A percentile compares a stretch with the other conserved stretches of the same genome.
Evolutionary conservation across 345 rosid genomes (phyloP).

Genomic region (Moricandia arvensis): DNA sequence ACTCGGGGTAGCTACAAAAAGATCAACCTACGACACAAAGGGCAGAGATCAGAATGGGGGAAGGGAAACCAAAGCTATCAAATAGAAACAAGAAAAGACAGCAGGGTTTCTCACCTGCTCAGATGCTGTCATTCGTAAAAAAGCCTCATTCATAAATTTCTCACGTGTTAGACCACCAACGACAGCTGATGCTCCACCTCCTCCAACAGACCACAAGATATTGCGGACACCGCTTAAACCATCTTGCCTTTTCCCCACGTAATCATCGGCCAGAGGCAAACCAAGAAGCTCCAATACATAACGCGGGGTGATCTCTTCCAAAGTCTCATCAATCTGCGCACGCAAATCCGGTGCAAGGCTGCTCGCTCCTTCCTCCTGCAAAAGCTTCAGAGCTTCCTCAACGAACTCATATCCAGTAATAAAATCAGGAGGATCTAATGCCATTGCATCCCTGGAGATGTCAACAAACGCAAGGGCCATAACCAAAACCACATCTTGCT

Average conservation of each 20-base stretch:
- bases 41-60: slow-evolving; percentile 2
- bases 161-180: slow-evolving; percentile 90
- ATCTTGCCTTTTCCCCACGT: slow-evolving; percentile 57
- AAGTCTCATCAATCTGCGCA: slow-evolving; percentile 87
- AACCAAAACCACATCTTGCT: slow-evolving; percentile 84
- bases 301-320: slow-evolving; percentile 90
- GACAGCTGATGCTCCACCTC: slow-evolving; percentile 89
- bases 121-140: slow-evolving; percentile 71
- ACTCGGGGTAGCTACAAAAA: slow-evolving; percentile 70
- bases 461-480: slow-evolving; percentile 88
- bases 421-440: slow-evolving; percentile 74
- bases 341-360: slow-evolving; percentile 78
- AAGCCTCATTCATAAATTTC: slow-evolving; percentile 87
- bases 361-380: slow-evolving; percentile 99
- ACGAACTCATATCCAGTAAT: slow-evolving; percentile 76
- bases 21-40: slow-evolving; percentile 58
- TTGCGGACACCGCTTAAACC: slow-evolving; percentile 83
- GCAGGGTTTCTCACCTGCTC: slow-evolving; percentile 63
- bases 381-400: slow-evolving; percentile 84
- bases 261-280: slow-evolving; percentile 72
- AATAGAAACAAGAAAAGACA: background rate
- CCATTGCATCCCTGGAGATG: slow-evolving; percentile 88
- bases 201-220: slow-evolving; percentile 91
- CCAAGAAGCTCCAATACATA: slow-evolving; percentile 81
- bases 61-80: background rate